Evolutionary conservation across 2,329 filamentous ascomycete species (phyloP), one percentile per base, ranked within the genome.

Genomic region (Fusarium beomiforme): DNA sequence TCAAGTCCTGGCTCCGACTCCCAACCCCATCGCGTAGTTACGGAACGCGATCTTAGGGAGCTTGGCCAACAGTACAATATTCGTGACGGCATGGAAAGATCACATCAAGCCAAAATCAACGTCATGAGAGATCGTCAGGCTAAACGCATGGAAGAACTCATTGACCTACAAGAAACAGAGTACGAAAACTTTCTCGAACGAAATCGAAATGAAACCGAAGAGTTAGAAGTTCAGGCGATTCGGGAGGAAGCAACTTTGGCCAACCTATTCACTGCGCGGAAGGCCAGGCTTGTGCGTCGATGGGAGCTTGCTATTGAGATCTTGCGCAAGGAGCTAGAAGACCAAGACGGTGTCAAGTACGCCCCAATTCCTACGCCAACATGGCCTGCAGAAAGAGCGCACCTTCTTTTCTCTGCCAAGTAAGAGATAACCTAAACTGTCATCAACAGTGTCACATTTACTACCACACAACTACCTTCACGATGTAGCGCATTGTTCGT

Each of bases 51-150:
- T 69, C 79, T 89, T 23, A 84, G 86, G 36, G 87, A 90, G 75
- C 81, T 91, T 6, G 85, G 85, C 13, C 87, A 89, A 72, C 88
- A 91, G 76, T 90, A 90, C 78, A 88, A 85, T 67, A 74, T 89
- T 16, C 85, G 88, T 39, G 88, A 89, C 74, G 86, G 86, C 68
- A 86, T 91, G 83, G 85, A 87, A 65, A 84, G 87, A 39, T 80
- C 89, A 6, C 88, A 91, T 67, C 83, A 88, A 72, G 83, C 86
- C 41, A 88, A 87, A 75, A 90, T 91, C 76, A 90, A 90, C 72
- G 88, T 91, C 29, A 85, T 91, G 82, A 84, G 89, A n/a, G 89
- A 91, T 65, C 86, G 87, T 43, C 89, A 91, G 76, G 84, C 87
- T 3, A 89, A 89, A 75, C 83, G 86, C 33, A 86, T 90, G 82